These are phyloP conservation scores for Halophytophthora polymorphica DNA, from an alignment of 352 stramenopile genomes.

Conservation along the genomic window DNA sequence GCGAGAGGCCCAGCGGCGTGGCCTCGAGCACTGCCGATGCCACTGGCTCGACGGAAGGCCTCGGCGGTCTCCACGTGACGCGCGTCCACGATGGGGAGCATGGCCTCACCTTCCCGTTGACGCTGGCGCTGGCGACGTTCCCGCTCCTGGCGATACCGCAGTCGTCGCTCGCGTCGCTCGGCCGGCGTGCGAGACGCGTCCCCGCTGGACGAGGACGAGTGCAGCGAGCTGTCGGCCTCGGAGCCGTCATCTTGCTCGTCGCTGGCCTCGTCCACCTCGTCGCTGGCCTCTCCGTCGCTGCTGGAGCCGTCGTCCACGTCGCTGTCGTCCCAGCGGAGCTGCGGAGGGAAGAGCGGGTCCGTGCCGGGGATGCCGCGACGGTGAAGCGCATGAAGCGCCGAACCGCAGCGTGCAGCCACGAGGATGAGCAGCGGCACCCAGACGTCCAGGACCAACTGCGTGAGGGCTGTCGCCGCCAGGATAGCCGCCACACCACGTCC, in stretches of 20 bases:
- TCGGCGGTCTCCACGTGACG: conserved; percentile 21
- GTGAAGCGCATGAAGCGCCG: conserved; percentile 49
- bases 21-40: conserved; percentile 25
- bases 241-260: conserved; percentile 8
- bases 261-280: conserved; percentile 18
- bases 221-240: conserved; percentile 14
- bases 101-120: conserved; percentile 11
- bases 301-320: conserved; percentile 38
- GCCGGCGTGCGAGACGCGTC: conserved; percentile 20
- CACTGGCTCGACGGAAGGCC: conserved; percentile 12
- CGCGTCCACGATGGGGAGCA: conserved; percentile 27
- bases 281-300: conserved; percentile 10
- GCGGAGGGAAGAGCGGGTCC: conserved; percentile 61
- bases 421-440: conserved; percentile 69
- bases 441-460: conserved; percentile 57
- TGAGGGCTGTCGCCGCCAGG: conserved; percentile 35
- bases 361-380: conserved; percentile 52
- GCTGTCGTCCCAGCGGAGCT: conserved; percentile 56
- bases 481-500: conserved; percentile 35
- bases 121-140: conserved; percentile 14
- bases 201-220: conserved; percentile 31
- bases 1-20: conserved; percentile 9
- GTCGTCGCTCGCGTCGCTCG: conserved; percentile 18
- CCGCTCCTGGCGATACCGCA: conserved; percentile 18
- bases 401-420: conserved; percentile 55